Evolutionary conservation across 192 early-diverging fungal species (phyloP), one percentile per base, ranked within the genome.

Genomic region (Obelidium mucronatum): DNA sequence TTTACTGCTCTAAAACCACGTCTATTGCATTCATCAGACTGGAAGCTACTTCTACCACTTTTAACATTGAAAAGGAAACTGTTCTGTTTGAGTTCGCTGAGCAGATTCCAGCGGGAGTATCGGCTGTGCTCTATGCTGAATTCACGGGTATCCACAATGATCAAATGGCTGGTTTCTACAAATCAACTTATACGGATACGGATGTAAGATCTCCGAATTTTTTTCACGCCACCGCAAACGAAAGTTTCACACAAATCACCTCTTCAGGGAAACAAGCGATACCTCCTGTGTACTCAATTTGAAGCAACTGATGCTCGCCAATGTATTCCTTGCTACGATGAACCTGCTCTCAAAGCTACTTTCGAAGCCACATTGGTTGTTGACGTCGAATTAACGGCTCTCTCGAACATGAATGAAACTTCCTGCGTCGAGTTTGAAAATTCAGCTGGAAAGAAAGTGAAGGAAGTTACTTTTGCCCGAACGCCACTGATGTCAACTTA

Each of bases 401-500:
- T 99, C 48, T 94, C 94, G 56, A 99, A 99, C 86, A 98, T 97
- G 94, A 88, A 94, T 63, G 89, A 90, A 31, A 81, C 91, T 44
- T 42, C 55, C 30, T 87, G 89, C 28, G 93, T 94, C 65, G 88
- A 83, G 56, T 80, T 81, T 33, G 62, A 87, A 3, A 81, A 84
- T 39, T 77, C 88, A 58, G 67, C 86, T 59, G 84, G 89, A 40
- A 70, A 75, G 80, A 84, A 78, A 13, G 60, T 87, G 73, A 97
- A 94, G 90, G 86, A 93, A 68, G 93, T 97, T 71, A 92, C 90
- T 36, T 98, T 93, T 79, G 92, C 91, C 63, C 92, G 87, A 37
- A 97, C 97, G 2, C 97, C 97, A 4, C 81, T 96, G 64, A 97
- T 98, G 96, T 92, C 90, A 64, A 96, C 97, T 3, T 98, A 97